Evolutionary conservation across 495 filamentous ascomycete species (phyloP), one percentile per base, ranked within the genome.

Genomic region (Lasiosphaeris hirsuta): DNA sequence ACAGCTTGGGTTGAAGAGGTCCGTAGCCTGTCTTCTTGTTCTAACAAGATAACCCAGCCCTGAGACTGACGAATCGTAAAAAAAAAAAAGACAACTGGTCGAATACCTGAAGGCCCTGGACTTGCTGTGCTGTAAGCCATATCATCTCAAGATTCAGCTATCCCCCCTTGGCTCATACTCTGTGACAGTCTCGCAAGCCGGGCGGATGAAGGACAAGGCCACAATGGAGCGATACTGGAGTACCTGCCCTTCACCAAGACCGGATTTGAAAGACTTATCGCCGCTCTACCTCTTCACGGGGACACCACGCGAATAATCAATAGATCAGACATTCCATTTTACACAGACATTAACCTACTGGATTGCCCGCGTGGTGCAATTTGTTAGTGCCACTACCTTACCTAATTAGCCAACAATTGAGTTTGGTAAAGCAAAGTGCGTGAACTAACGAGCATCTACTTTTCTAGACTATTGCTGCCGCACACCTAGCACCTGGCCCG

Each of bases 381-480:
- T 34, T 49, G 46, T 49, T 2, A 30, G 46, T 35, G 5, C 23
- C 23, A 2, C 5, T 30, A 30, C 23, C n/a, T n/a, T n/a, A n/a
- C n/a, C n/a, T n/a, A n/a, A n/a, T n/a, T n/a, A n/a, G n/a, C n/a
- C n/a, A n/a, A n/a, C n/a, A n/a, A n/a, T n/a, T n/a, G n/a, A n/a
- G n/a, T n/a, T n/a, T n/a, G n/a, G n/a, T n/a, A n/a, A 45, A 17
- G 18, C 13, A 45, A 10, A 19, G 4, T 4, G 9, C 11, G 43
- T 15, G 17, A 9, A 14, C 43, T 45, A 15, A 45, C 13, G 3
- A 19, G 13, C 43, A 30, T 30, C 23, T 30, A 30, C 13, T n/a
- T n/a, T n/a, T n/a, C 43, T 14, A 49, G 46, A 49, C 15, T 49
- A 49, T 19, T 49, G 46, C 46, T 49, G 46, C 17, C 9, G 46